Percentiles rank a stretch among this genome's conserved stretches.
These are phyloP conservation scores for Mucor lusitanicus DNA, from an alignment of 371 early-diverging fungal genomes.

Conservation along the genomic window DNA sequence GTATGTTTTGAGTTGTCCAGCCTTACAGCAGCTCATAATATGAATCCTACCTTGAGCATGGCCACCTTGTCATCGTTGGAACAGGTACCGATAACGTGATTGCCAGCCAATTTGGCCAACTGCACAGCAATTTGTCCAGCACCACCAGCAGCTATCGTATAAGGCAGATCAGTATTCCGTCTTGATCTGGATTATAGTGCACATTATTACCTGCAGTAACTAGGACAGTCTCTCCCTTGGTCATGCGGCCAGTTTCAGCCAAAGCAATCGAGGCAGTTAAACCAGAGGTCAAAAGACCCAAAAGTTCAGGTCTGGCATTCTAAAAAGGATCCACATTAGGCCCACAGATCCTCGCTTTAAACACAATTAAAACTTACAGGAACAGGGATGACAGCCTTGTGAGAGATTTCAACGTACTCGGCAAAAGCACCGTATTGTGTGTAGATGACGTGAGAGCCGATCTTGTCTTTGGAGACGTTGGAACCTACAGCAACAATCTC, in stretches of 20 bases:
- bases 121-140: slow-evolving; percentile 56
- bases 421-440: slow-evolving; percentile 59
- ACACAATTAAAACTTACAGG: slow-evolving; percentile 28
- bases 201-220: slow-evolving; percentile 43
- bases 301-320: slow-evolving; percentile 32
- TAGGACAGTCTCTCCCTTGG: slow-evolving; percentile 39
- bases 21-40: not conserved
- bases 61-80: slow-evolving; percentile 47
- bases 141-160: slow-evolving; percentile 47
- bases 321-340: not conserved
- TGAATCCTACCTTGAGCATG: slow-evolving; percentile 36
- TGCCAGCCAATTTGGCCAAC: slow-evolving; percentile 50
- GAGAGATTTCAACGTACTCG: slow-evolving; percentile 44
- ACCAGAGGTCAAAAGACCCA: slow-evolving; percentile 56
- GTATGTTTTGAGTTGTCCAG: not conserved
- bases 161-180: not conserved
- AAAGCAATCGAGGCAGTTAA: slow-evolving; percentile 57
- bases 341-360: not conserved
- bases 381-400: slow-evolving; percentile 38
- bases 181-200: not conserved
- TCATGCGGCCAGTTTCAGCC: slow-evolving; percentile 35
- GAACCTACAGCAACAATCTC: slow-evolving; percentile 53
- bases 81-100: slow-evolving; percentile 58
- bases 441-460: slow-evolving; percentile 35
- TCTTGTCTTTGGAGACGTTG: slow-evolving; percentile 32